A percentile compares a stretch with the other conserved stretches of the same genome.
Conservation (phyloP, 2,329 filamentous ascomycete genomes). For the Corinectria fuckeliana region DNA sequence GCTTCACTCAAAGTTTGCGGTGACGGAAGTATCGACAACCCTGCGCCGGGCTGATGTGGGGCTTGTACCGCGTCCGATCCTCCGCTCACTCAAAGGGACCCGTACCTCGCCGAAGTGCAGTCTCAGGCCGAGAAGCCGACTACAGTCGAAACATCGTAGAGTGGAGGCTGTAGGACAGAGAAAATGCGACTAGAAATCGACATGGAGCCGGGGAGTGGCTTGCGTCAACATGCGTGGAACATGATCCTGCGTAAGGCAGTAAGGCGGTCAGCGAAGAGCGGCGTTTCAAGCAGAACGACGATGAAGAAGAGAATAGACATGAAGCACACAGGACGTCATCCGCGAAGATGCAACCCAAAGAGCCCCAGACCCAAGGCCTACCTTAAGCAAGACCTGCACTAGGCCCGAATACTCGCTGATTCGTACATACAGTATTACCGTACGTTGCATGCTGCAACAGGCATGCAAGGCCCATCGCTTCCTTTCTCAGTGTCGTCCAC, state of each 20-base stretch:
- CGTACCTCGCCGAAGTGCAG: background rate
- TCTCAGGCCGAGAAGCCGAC: background rate
- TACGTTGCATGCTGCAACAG: conserved; percentile 13
- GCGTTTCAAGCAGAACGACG: background rate
- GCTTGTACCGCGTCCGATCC: too few relatives aligned
- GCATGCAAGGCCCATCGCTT: conserved; percentile 20
- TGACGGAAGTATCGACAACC: too few relatives aligned
- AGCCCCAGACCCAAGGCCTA: background rate
- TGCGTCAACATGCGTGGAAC: background rate
- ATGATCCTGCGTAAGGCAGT: background rate
- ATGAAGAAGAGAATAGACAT: background rate
- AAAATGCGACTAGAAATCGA: background rate
- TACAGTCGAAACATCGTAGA: background rate
- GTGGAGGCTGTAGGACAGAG: background rate
- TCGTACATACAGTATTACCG: too few relatives aligned
- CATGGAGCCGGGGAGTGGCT: background rate
- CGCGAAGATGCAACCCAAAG: background rate
- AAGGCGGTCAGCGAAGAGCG: background rate
- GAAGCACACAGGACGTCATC: background rate
- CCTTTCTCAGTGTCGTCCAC: conserved; percentile 4
- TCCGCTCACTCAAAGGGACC: too few relatives aligned
- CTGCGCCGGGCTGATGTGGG: too few relatives aligned
- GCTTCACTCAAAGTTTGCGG: too few relatives aligned
- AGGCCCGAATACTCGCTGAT: conserved; percentile 5
- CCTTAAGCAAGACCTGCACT: background rate